Base-by-base conservation (phyloP, 2,329 filamentous ascomycete genomes). In the Apiospora pterosperma region DNA sequence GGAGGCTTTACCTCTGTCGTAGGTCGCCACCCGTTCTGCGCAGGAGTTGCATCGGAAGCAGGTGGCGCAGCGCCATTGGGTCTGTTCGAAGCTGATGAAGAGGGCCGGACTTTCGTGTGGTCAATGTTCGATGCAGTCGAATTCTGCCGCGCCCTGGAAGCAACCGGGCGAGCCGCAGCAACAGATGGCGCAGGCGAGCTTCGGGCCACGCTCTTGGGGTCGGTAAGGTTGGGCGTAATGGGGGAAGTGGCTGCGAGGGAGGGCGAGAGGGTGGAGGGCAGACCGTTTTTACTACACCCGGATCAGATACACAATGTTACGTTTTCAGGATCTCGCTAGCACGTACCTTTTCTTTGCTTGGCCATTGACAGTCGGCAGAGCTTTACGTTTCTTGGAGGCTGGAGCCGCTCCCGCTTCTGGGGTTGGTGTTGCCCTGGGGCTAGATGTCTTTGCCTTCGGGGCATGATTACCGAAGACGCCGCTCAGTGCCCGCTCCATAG, bases 311-410 rank as follows among this genome's bases (percentile, higher is more conserved):
- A 19, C 39, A 52, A 62, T 36, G 36, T 23, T 28, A 28, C 14
- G 36, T n/a, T 21, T 19, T 41, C 28, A 8, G 28, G 28, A 41
- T 19, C 12, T 52, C 38, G 19, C 28, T 21, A 36, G 36, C 62
- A 79, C 84, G 72, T 84, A 92, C 91, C 88, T 95, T 80, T 94
- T 97, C 79, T 95, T 94, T 36, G 87, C 76, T 69, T 88, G 87
- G n/a, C 87, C 84, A 69, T 92, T 92, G 4, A 87, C 85, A 2
- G 87, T 84, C 65, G 80, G 87, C 66, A 84, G 81, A 68, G 80
- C 91, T 83, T 84, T 94, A 79, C 78, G 88, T 80, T 85, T 93
- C 79, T 94, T 95, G 65, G 90, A 89, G 36, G 82, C 75, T 2
- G 76, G n/a, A 25, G 61, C 81, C 62, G 55, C 6, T 23, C 61